phyloP scores from a whole-genome alignment of 2,329 filamentous ascomycete genomes.

The Bipolaris gigantea region DNA sequence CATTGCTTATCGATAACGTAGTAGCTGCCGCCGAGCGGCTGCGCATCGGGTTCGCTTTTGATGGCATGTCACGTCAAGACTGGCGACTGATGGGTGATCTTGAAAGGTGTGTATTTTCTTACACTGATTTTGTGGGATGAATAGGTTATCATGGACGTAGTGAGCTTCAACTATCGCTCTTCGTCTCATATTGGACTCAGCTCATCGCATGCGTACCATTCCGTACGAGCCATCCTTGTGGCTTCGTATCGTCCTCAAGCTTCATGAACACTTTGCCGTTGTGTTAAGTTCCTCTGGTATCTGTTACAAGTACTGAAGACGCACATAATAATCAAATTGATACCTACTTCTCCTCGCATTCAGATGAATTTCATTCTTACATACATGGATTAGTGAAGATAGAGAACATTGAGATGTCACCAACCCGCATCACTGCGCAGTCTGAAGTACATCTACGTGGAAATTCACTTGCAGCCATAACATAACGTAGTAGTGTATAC shows the following conservation, averaged over 20 bases:
- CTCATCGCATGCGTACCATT: no score
- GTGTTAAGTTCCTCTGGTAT: no score
- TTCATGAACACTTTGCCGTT: no score
- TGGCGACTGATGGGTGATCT: no score
- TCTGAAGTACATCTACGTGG: not conserved
- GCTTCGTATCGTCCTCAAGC: not conserved
- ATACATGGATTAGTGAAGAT: not conserved
- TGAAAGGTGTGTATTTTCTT: no score
- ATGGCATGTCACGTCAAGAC: not conserved
- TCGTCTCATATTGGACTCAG: no score
- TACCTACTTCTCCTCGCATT: not conserved
- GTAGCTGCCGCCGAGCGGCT: constrained; percentile 21
- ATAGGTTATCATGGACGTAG: no score
- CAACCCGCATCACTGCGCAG: not conserved
- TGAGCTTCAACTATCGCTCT: no score
- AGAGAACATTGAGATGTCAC: not conserved
- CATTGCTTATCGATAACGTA: constrained; percentile 1
- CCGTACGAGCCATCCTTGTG: no score
- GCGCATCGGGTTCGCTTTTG: constrained; percentile 8
- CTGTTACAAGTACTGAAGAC: no score
- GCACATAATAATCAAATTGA: not conserved
- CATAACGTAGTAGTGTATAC: not conserved
- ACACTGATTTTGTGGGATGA: no score
- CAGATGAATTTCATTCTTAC: no score
- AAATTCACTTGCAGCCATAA: not conserved